Evolutionary conservation across 306 rosid genomes (phyloP), one percentile per base, ranked within the genome.

Genomic region (Prunus davidiana): DNA sequence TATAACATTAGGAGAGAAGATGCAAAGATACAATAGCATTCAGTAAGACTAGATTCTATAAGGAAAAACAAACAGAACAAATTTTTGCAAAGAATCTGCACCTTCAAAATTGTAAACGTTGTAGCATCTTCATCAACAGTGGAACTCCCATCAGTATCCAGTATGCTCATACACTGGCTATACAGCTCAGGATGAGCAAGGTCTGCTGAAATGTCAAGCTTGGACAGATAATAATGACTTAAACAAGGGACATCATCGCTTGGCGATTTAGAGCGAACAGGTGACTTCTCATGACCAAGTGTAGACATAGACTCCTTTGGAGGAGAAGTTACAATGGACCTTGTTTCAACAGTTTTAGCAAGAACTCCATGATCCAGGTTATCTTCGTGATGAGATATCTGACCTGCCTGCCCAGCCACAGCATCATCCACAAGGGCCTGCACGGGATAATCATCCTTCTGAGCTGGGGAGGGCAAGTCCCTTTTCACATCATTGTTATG

Each of bases 161-260:
- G 76, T 69, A 86, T 67, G 79, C 80, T 83, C 88, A 80, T 71
- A 76, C 96, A 96, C 82, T 89, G 89, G 70, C 83, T 79, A 81
- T 82, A 93, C 85, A 92, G 70, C 83, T 92, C 93, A 12, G 96
- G 89, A 65, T 8, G 82, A 22, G 86, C 86, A 52, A 92, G 86
- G 75, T 86, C 92, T 8, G 69, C 81, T 30, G 99, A 96, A 80
- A 96, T 90, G 82, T 92, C 95, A 74, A 96, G 96, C 88, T 88
- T 92, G 73, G 98, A 87, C 66, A 96, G 96, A 85, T 96, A 96
- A 80, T 88, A 84, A 73, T 82, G 85, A 61, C 93, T 87, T 63
- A 92, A 75, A 78, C 71, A 79, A 60, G 88, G 79, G 81, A 78
- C 71, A 69, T 77, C 82, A 80, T 84, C 89, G 22, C 71, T 82